Evolutionary conservation across 1,139 yeast species (phyloP).

Genomic region (Suhomyces anneliseae): DNA sequence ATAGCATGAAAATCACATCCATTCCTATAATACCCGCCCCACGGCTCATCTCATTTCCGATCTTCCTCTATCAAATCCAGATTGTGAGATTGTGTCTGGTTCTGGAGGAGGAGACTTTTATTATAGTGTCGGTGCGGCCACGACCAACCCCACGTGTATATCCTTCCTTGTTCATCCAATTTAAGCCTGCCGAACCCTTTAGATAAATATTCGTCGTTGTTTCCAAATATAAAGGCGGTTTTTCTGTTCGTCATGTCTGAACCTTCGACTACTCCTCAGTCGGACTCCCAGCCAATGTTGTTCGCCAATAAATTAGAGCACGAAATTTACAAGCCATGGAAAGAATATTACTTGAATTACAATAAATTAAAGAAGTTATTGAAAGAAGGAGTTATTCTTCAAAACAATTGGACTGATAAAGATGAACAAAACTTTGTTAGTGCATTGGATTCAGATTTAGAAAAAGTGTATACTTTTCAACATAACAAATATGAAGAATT

Average conservation of each 20-base stretch:
- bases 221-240: constrained; percentile 1
- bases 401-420: constrained; percentile 32
- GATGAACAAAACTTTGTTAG: constrained; percentile 85
- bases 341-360: constrained; percentile 75
- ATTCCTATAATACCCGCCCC: no score
- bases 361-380: constrained; percentile 75
- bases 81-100: no score
- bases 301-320: constrained; percentile 81
- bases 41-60: no score
- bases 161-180: not conserved
- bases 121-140: not conserved
- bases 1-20: no score
- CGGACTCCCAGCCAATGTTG: constrained; percentile 51
- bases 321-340: constrained; percentile 90
- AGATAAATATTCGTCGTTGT: constrained; percentile 4
- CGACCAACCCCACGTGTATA: constrained; percentile 2
- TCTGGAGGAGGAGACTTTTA: no score
- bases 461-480: constrained; percentile 91
- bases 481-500: constrained; percentile 67
- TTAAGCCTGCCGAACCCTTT: not conserved
- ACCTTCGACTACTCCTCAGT: not conserved
- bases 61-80: no score
- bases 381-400: constrained; percentile 70
- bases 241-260: not conserved
- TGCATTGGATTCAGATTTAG: constrained; percentile 80